Conservation (phyloP, 2,329 filamentous ascomycete genomes). For the Zymoseptoria tritici region DNA sequence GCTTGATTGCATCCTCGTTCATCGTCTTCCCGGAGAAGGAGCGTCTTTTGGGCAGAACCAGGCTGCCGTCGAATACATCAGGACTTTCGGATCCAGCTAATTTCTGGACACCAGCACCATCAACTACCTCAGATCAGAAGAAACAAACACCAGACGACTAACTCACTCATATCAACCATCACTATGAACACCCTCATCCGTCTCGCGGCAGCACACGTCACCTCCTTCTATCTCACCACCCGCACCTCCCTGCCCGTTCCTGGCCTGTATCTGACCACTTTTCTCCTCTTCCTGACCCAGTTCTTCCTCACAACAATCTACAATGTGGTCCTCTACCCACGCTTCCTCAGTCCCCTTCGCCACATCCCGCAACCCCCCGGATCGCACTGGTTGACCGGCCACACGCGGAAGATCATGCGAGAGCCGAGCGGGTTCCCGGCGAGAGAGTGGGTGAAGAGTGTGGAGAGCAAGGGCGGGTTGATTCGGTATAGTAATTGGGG, state of each 20-base stretch:
- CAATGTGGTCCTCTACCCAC: slow-evolving; percentile 48
- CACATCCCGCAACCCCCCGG: slow-evolving; percentile 49
- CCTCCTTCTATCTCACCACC: neutral
- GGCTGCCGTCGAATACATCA: no score
- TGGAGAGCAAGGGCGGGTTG: slow-evolving; percentile 48
- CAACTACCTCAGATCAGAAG: no score
- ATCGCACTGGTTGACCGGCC: slow-evolving; percentile 35
- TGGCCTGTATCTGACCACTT: slow-evolving; percentile 32
- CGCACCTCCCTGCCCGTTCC: slow-evolving; percentile 8
- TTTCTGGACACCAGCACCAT: no score
- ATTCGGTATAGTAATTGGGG: slow-evolving; percentile 46
- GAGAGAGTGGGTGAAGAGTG: slow-evolving; percentile 44
- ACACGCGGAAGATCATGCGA: slow-evolving; percentile 36
- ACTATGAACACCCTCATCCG: neutral
- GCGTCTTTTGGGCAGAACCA: no score
- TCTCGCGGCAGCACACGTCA: neutral
- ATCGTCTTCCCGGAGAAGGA: no score
- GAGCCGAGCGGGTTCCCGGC: slow-evolving; percentile 40
- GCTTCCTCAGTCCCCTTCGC: slow-evolving; percentile 51
- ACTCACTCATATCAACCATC: neutral
- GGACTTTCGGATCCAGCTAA: no score
- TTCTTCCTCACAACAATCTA: slow-evolving; percentile 36
- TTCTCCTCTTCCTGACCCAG: slow-evolving; percentile 32
- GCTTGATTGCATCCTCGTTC: no score
- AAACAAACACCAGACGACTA: no score